phyloP scores from a whole-genome alignment of 2,329 filamentous ascomycete species.

The Cyphellophora attinorum region DNA sequence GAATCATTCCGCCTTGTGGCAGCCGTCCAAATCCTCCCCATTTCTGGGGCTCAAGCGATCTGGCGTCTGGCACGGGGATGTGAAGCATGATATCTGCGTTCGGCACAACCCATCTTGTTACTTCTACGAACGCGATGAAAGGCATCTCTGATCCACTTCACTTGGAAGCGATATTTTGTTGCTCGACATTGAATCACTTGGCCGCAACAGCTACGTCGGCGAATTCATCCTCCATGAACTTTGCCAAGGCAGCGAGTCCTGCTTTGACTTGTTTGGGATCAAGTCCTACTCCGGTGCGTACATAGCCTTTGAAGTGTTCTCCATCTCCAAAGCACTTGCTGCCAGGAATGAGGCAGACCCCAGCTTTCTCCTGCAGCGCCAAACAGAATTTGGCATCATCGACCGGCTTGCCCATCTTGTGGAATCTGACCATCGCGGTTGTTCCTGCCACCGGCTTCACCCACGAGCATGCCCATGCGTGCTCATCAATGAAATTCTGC shows the following conservation, averaged over 20 bases:
- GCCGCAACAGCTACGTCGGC: conserved; percentile 36
- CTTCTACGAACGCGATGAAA: conserved; percentile 84
- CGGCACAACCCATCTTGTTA: conserved; percentile 99
- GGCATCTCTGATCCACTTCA: conserved; percentile 60
- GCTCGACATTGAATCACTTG: conserved; percentile 11
- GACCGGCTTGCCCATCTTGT: conserved; percentile 50
- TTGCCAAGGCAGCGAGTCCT: conserved; percentile 47
- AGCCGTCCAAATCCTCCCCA: conserved; percentile 68
- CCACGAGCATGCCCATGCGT: conserved; percentile 58
- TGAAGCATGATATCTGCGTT: conserved; percentile 84
- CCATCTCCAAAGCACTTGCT: conserved; percentile 60
- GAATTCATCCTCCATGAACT: conserved; percentile 48
- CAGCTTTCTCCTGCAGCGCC: conserved; percentile 56
- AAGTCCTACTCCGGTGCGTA: conserved; percentile 68
- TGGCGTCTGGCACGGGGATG: conserved; percentile 57
- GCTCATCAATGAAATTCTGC: conserved; percentile 56
- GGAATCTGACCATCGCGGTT: conserved; percentile 67
- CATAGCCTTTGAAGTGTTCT: conserved; percentile 61
- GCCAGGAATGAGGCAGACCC: conserved; percentile 67
- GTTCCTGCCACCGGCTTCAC: conserved; percentile 68
- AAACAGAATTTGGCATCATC: conserved; percentile 66
- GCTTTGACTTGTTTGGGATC: conserved; percentile 59
- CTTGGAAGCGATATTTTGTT: conserved; percentile 39
- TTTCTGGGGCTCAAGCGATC: conserved; percentile 84
- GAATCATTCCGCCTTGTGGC: conserved; percentile 62